phyloP scores from a whole-genome alignment of 768 basidiomycete genomes.

The Pluteus cervinus region DNA sequence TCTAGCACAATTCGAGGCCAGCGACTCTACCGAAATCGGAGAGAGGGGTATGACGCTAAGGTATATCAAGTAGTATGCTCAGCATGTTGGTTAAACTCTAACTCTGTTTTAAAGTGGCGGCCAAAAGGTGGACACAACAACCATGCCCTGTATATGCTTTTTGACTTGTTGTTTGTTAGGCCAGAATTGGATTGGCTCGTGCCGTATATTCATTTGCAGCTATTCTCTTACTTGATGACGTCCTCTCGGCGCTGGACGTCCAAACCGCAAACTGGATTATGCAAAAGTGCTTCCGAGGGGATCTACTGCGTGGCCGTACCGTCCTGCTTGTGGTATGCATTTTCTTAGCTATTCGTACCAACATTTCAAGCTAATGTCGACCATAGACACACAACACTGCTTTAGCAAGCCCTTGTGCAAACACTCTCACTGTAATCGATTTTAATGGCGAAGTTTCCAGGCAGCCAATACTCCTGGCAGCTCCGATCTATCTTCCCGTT shows the following conservation, averaged over 20 bases:
- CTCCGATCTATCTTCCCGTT: too few species aligned
- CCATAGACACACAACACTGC: too few species aligned
- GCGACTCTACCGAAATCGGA: slow-evolving; percentile 46
- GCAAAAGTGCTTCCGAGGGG: slow-evolving; percentile 37
- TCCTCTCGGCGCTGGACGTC: slow-evolving; percentile 45
- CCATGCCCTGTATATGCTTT: too few species aligned
- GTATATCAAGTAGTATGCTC: slow-evolving; percentile 12
- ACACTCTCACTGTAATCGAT: too few species aligned
- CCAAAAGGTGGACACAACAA: slow-evolving; percentile 52
- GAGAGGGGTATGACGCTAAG: slow-evolving; percentile 44
- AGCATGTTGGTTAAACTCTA: not conserved
- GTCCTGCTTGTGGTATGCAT: slow-evolving; percentile 31
- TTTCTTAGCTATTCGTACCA: too few species aligned
- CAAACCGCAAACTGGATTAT: slow-evolving; percentile 47
- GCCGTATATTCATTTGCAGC: slow-evolving; percentile 51
- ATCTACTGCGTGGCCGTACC: slow-evolving; percentile 34
- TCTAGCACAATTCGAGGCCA: slow-evolving; percentile 38
- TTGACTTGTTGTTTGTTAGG: too few species aligned
- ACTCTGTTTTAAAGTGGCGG: slow-evolving; percentile 36
- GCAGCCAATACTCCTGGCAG: too few species aligned
- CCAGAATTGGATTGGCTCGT: too few species aligned
- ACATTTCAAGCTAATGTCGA: too few species aligned
- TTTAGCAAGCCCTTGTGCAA: too few species aligned
- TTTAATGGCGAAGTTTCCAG: too few species aligned
- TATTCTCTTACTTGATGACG: slow-evolving; percentile 53